A percentile compares a stretch with the other conserved stretches of the same genome.
These are phyloP conservation scores for Helicosporidium sp. DNA, from an alignment of 139 green algal species.

Conservation along the genomic window DNA sequence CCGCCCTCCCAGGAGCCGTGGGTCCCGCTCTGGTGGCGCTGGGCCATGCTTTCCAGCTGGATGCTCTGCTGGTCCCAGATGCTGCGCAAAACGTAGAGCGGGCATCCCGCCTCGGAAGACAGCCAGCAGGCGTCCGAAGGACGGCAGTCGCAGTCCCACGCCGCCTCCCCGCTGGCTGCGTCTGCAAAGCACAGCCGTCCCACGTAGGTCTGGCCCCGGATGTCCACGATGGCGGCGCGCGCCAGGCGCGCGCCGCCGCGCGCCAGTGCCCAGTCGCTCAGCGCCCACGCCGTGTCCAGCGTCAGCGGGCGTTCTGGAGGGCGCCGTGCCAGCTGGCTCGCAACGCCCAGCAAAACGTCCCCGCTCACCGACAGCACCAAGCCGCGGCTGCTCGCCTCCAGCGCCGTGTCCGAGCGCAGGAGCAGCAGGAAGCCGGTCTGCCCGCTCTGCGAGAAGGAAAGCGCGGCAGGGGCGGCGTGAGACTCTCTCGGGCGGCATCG, in stretches of 20 bases:
- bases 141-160: constrained; percentile 55
- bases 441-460: background rate
- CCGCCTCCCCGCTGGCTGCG: constrained; percentile 22
- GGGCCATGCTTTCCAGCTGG: too few species aligned
- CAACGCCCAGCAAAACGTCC: constrained; percentile 9
- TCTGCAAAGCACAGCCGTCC: constrained; percentile 56
- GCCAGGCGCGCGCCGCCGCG: constrained; percentile 27
- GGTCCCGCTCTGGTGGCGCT: too few species aligned
- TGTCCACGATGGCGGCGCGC: constrained; percentile 36
- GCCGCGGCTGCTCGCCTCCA: constrained; percentile 2
- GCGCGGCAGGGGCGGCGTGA: too few species aligned
- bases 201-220: constrained; percentile 31
- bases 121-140: constrained; percentile 47
- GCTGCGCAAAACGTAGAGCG: too few species aligned
- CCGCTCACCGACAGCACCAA: constrained; percentile 13
- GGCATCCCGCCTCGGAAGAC: constrained; percentile 25
- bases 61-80: too few species aligned
- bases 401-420: background rate
- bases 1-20: too few species aligned
- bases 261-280: constrained; percentile 21
- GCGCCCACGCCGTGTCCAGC: constrained; percentile 36
- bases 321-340: constrained; percentile 8
- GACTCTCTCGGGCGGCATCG: too few species aligned
- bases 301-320: constrained; percentile 15
- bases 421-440: constrained; percentile 1